Evolutionary conservation across 1,284 basidiomycete species (phyloP).

Genomic region (Megacollybia platyphylla): DNA sequence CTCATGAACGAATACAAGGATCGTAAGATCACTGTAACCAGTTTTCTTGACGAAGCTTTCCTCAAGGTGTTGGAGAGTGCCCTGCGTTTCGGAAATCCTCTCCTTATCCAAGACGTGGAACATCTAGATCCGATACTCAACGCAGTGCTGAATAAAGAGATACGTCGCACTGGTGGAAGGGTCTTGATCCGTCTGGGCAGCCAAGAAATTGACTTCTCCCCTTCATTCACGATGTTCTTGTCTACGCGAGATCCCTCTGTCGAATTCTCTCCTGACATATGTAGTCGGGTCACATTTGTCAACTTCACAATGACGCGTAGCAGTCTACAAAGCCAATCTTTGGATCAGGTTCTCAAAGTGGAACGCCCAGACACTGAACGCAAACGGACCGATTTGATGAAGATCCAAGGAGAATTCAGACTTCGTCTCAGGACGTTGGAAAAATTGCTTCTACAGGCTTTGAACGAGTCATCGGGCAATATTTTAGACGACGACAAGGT

Average conservation of each 20-base stretch:
- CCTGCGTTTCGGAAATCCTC: constrained; percentile 95
- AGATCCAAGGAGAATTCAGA: constrained; percentile 96
- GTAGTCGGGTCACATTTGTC: constrained; percentile 97
- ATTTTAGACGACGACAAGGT: constrained; percentile 99
- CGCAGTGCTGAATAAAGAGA: constrained; percentile 94
- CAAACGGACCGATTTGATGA: constrained; percentile 97
- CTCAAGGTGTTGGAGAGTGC: constrained; percentile 97
- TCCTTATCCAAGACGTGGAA: constrained; percentile 97
- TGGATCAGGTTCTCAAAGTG: constrained; percentile 94
- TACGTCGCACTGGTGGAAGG: constrained; percentile 90
- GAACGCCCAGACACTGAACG: constrained; percentile 95
- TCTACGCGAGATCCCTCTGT: constrained; percentile 95
- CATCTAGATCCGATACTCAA: constrained; percentile 97
- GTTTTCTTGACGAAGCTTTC: constrained; percentile 98
- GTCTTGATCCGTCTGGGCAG: constrained; percentile 96
- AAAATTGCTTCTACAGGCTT: constrained; percentile 85
- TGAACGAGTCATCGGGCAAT: constrained; percentile 95
- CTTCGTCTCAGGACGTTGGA: constrained; percentile 89
- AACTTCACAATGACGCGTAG: constrained; percentile 99
- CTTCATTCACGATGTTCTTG: constrained; percentile 98
- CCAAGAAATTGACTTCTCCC: constrained; percentile 99
- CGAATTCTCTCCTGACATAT: constrained; percentile 97
- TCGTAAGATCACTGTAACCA: constrained; percentile 95
- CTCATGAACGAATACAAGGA: constrained; percentile 91
- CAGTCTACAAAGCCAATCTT: constrained; percentile 94